A percentile compares a stretch with the other conserved stretches of the same genome.
Conservation (phyloP, 805 yeast genomes). For the Candida pseudofarinosa region DNA sequence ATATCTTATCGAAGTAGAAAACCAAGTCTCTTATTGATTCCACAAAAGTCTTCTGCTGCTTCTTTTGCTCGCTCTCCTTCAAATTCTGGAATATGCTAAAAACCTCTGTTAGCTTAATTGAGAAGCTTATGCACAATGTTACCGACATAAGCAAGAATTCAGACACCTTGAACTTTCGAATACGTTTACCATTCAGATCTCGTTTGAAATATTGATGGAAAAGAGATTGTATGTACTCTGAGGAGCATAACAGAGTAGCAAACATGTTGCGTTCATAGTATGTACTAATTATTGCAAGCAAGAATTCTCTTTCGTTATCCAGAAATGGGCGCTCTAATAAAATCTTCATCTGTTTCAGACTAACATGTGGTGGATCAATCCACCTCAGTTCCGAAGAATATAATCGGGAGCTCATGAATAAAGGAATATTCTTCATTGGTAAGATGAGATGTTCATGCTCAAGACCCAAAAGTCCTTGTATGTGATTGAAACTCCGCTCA, state of each 20-base stretch:
- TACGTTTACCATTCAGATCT: conserved; percentile 4
- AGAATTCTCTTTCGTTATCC: conserved; percentile 14
- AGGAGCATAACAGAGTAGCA: conserved; percentile 18
- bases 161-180: conserved; percentile 20
- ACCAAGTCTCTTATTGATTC: neutral
- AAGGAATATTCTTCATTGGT: conserved; percentile 29
- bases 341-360: conserved; percentile 13
- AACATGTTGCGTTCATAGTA: conserved; percentile 20
- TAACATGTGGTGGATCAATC: conserved; percentile 27
- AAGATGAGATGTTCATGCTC: conserved; percentile 14
- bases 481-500: conserved; percentile 30
- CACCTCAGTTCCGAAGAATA: conserved; percentile 19
- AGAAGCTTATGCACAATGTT: conserved; percentile 21
- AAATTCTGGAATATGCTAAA: neutral
- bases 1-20: neutral
- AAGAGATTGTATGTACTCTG: conserved; percentile 13
- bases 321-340: conserved; percentile 25
- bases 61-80: neutral
- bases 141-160: conserved; percentile 33
- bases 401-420: conserved; percentile 15
- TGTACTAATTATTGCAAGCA: conserved; percentile 23
- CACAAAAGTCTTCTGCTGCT: neutral
- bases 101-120: conserved; percentile 16
- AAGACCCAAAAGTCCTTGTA: conserved; percentile 21
- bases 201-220: conserved; percentile 23